A percentile compares a stretch with the other conserved stretches of the same genome.
phyloP scores from a whole-genome alignment of 1,284 basidiomycete genomes.

The Malassezia pachydermatis region DNA sequence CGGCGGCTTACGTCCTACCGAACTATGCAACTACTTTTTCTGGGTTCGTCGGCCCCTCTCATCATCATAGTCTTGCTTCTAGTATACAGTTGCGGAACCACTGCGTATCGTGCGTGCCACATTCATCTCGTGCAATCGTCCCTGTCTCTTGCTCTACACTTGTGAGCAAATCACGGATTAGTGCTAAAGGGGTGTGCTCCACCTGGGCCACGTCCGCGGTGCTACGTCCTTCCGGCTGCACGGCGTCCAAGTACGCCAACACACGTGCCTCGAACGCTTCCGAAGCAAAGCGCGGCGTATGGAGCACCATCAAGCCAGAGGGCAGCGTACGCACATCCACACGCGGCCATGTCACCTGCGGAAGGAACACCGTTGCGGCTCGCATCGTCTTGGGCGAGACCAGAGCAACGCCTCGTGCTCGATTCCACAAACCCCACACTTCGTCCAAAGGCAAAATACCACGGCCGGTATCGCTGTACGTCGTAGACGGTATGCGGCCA shows the following conservation, averaged over 20 bases:
- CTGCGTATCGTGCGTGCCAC: conserved; percentile 24
- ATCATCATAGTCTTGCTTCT: neutral
- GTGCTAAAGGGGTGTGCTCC: conserved; percentile 28
- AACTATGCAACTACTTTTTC: conserved; percentile 46
- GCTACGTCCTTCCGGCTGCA: conserved; percentile 21
- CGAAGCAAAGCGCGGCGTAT: conserved; percentile 58
- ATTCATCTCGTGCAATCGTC: conserved; percentile 37
- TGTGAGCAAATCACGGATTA: conserved; percentile 36
- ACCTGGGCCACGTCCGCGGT: conserved; percentile 30
- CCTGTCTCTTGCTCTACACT: conserved; percentile 26
- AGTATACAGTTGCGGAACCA: conserved; percentile 28
- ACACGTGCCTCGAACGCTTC: conserved; percentile 27
- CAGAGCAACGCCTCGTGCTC: conserved; percentile 80
- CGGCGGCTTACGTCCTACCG: conserved; percentile 14
- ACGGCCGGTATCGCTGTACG: neutral
- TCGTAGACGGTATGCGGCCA: neutral
- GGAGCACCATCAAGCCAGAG: conserved; percentile 67
- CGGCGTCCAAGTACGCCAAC: conserved; percentile 19
- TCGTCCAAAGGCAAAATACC: conserved; percentile 74
- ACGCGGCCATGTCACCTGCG: conserved; percentile 59
- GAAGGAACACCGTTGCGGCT: conserved; percentile 61
- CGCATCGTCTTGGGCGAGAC: conserved; percentile 76
- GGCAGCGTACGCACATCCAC: conserved; percentile 62
- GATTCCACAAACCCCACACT: conserved; percentile 95
- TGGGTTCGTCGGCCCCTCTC: conserved; percentile 37